Base-by-base conservation (phyloP, 495 filamentous ascomycete species). In the Tetracladium marchalianum region DNA sequence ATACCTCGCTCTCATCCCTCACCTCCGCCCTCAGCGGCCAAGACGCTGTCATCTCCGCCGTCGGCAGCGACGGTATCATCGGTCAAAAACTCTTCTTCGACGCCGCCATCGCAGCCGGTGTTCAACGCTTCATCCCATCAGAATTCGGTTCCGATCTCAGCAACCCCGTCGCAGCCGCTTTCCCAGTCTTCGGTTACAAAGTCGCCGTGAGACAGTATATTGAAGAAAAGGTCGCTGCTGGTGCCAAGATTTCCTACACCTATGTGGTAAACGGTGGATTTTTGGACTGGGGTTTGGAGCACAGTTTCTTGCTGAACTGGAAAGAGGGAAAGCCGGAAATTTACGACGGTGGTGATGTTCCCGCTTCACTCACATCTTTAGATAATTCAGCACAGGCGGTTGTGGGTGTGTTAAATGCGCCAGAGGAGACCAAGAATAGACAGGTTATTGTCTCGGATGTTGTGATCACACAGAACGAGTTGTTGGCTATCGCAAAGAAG, bases 51-150 rank as follows among this genome's bases (percentile, higher is more conserved):
- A 66, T 84, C 31, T 78, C 72, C 17, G 50, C 70, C 4, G 53
- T 83, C 4, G 64, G 60, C 12, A 51, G 59, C 4, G 38, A 50
- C 0, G 63, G 57, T 0, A 32, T 77, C 15, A 47, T 51, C 0
- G 53, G 50, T 0, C 76, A 84, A 46, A 58, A 58, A 7, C 45
- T 54, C 0, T 63, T 81, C 18, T 66, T 84, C 11, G 77, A 84
- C 32, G 82, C 81, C 0, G 73, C 80, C 0, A 52, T 76, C 12
- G 65, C 69, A 0, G 79, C 75, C 0, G 68, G 71, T 11, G 76
- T 85, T 1, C 63, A 69, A 54, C 70, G 79, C 18, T 78, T 81
- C 50, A 63, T 87, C 24, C 82, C 80, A 0, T 76, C 72, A 10
- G 79, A 83, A 50, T 87, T 77, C 47, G 83, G 82, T 11, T 56